Base-by-base conservation (phyloP, 768 basidiomycete genomes). In the Lactarius akahatsu region DNA sequence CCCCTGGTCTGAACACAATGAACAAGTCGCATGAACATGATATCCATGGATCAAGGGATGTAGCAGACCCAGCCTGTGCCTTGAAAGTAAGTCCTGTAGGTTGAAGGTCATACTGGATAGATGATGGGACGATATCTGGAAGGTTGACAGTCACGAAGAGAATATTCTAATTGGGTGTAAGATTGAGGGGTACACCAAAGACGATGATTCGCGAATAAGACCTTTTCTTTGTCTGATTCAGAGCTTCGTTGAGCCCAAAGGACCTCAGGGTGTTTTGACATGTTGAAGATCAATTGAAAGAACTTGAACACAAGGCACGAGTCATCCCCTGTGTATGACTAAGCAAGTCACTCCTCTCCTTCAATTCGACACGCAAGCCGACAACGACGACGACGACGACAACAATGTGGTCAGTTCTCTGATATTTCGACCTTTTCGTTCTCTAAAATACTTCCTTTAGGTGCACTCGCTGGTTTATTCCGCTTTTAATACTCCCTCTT, bases 221-320 rank as follows among this genome's bases (percentile, higher is more conserved):
- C 95, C 82, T 95, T 95, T 57, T 81, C 82, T 38, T 85, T 80
- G 16, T 80, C 83, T 13, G 80, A 72, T 18, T 77, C 82, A 47
- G 86, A 90, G 81, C 89, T 92, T 72, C 96, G 87, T 78, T 98
- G 96, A 56, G 96, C 96, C 94, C 96, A 98, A 2, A 95, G 83
- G 41, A 96, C 81, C 78, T 97, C 94, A 43, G 96, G 96, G 77
- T 94, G 92, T 20, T 59, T 70, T n/a, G 70, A 60, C 70, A 70
- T 70, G 45, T 47, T 69, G 50, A 18, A 45, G 45, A 16, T 40
- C 38, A 40, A 40, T 16, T 15, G 36, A 38, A 13, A 38, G 36
- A 1, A 13, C 36, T 38, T 38, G 36, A 13, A 23, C 20, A 28
- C 52, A 30, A 30, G 54, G 30, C 28, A 4, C 45, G 47, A n/a